Conservation (phyloP, 2,329 filamentous ascomycete genomes). For the Thelonectria blattea region DNA sequence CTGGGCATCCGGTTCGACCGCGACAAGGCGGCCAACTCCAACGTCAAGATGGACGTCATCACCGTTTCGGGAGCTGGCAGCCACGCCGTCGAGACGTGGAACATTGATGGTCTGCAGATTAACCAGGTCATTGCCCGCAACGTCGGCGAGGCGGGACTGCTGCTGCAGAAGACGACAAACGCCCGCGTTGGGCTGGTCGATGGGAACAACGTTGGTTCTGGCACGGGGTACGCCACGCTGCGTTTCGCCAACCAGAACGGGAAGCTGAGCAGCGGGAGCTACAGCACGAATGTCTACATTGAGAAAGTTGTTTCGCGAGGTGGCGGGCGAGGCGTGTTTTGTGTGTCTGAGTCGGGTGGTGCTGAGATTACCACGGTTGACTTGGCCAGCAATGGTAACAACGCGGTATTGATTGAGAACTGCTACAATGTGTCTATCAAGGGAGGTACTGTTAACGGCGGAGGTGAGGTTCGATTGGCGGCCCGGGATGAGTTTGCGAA, state of each 20-base stretch:
- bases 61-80: constrained; percentile 58
- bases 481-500: constrained; percentile 61
- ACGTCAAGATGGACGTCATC: constrained; percentile 60
- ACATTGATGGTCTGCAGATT: constrained; percentile 61
- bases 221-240: constrained; percentile 61
- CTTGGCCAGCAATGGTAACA: constrained; percentile 59
- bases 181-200: constrained; percentile 60
- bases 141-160: constrained; percentile 62
- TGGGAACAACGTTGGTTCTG: constrained; percentile 58
- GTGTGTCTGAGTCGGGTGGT: constrained; percentile 62
- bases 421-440: constrained; percentile 61
- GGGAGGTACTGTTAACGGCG: constrained; percentile 58
- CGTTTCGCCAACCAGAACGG: constrained; percentile 65
- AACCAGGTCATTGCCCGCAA: constrained; percentile 58
- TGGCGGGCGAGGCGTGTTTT: constrained; percentile 63
- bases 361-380: constrained; percentile 56
- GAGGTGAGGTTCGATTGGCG: constrained; percentile 60
- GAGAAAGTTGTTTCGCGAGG: constrained; percentile 61
- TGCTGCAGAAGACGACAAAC: constrained; percentile 60
- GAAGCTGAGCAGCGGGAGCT: constrained; percentile 53
- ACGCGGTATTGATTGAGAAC: constrained; percentile 64
- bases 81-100: constrained; percentile 66
- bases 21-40: constrained; percentile 57
- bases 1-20: constrained; percentile 64
- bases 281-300: constrained; percentile 58